phyloP scores from a whole-genome alignment of 2,329 filamentous ascomycete species.

The Endothia cerciana region DNA sequence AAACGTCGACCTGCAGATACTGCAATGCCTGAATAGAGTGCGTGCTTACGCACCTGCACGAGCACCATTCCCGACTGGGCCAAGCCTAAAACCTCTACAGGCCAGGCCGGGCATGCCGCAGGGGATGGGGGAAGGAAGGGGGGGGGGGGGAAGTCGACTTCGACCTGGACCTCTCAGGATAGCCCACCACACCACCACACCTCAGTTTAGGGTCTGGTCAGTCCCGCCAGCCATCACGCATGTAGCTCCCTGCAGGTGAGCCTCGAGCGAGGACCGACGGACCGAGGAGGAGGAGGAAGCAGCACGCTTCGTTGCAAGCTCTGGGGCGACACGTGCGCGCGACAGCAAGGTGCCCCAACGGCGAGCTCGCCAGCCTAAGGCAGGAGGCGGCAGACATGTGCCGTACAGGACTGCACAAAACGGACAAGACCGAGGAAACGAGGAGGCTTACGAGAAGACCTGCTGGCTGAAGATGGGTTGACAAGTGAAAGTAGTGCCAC shows the following conservation, averaged over 20 bases:
- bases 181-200: neutral
- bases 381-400: neutral
- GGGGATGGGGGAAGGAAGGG: neutral
- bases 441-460: neutral
- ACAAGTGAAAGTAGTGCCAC: neutral
- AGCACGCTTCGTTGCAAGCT: neutral
- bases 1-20: constrained; percentile 16
- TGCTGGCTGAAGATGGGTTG: neutral
- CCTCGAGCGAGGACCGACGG: neutral
- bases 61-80: constrained; percentile 6
- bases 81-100: constrained; percentile 4
- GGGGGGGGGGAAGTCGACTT: neutral
- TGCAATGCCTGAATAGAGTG: neutral
- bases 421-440: neutral
- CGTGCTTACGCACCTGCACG: neutral
- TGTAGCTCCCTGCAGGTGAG: neutral
- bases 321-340: neutral
- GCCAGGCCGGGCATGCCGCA: neutral
- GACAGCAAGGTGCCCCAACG: neutral
- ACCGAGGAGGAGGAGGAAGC: neutral
- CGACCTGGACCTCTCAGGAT: neutral
- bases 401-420: neutral
- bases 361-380: neutral
- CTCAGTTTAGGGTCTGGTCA: neutral
- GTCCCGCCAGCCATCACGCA: neutral